Evolutionary conservation across 2,329 filamentous ascomycete species (phyloP).

Genomic region (Cordyceps farinosa): DNA sequence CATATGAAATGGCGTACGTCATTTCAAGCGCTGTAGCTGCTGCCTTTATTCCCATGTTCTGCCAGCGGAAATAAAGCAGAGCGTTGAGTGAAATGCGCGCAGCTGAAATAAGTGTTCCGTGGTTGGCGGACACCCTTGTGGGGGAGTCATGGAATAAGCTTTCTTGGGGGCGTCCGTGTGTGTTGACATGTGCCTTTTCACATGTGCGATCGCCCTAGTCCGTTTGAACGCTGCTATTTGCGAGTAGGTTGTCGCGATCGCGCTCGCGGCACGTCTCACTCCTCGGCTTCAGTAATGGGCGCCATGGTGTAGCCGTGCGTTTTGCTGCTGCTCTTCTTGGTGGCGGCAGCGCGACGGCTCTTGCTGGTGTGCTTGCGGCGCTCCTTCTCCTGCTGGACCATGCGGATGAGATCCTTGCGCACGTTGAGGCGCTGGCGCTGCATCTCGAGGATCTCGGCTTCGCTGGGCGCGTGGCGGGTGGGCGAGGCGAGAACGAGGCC

Average conservation of each 20-base stretch:
- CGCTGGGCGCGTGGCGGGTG: constrained; percentile 33
- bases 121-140: background rate
- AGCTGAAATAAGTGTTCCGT: background rate
- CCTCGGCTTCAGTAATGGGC: constrained; percentile 47
- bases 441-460: constrained; percentile 47
- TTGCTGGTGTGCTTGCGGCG: constrained; percentile 42
- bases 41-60: background rate
- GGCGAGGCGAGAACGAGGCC: constrained; percentile 27
- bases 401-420: constrained; percentile 51
- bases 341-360: constrained; percentile 34
- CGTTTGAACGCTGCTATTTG: background rate
- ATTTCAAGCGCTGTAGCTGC: background rate
- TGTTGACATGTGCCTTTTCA: background rate
- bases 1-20: background rate
- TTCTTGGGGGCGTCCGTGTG: background rate
- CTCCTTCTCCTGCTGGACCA: constrained; percentile 54
- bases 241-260: background rate
- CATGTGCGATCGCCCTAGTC: background rate
- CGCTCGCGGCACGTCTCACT: background rate
- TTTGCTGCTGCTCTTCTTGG: constrained; percentile 48
- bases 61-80: background rate
- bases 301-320: constrained; percentile 43
- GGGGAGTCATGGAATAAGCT: background rate
- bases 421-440: constrained; percentile 49
- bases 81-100: background rate